Evolutionary conservation across 2,329 filamentous ascomycete genomes (phyloP).

Genomic region (Monosporascus sp.): DNA sequence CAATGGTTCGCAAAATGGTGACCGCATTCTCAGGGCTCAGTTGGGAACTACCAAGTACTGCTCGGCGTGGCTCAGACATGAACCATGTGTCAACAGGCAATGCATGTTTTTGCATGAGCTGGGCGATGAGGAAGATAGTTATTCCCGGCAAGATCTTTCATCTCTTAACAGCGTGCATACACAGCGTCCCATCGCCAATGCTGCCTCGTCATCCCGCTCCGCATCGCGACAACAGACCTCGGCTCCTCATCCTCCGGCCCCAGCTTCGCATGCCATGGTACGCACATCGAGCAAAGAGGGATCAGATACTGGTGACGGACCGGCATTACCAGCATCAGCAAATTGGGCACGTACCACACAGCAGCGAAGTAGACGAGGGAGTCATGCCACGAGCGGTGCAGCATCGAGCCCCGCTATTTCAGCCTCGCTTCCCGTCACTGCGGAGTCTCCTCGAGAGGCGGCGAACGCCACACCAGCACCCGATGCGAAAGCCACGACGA

Average conservation of each 20-base stretch:
- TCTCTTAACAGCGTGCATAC: slow-evolving; percentile 88
- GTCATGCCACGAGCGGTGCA: slow-evolving; percentile 74
- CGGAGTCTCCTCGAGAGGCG: slow-evolving; percentile 44
- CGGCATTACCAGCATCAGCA: slow-evolving; percentile 87
- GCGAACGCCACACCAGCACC: slow-evolving; percentile 30
- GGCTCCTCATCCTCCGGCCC: slow-evolving; percentile 31
- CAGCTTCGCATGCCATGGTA: slow-evolving; percentile 59
- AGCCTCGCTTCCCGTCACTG: slow-evolving; percentile 47
- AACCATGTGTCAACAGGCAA: slow-evolving; percentile 89
- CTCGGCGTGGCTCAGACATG: slow-evolving; percentile 90
- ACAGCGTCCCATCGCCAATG: slow-evolving; percentile 58
- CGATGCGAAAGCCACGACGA: slow-evolving; percentile 22
- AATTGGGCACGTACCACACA: slow-evolving; percentile 79
- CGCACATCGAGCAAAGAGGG: slow-evolving; percentile 75
- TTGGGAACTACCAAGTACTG: slow-evolving; percentile 96
- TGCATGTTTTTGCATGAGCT: slow-evolving; percentile 98
- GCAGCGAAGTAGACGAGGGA: slow-evolving; percentile 64
- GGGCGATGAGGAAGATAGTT: slow-evolving; percentile 96
- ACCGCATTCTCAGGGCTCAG: slow-evolving; percentile 73
- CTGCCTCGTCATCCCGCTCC: slow-evolving; percentile 47
- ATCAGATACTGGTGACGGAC: slow-evolving; percentile 69
- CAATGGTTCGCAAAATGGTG: slow-evolving; percentile 86
- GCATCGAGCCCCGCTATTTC: slow-evolving; percentile 78
- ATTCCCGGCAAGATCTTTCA: slow-evolving; percentile 88
- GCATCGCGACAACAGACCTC: slow-evolving; percentile 47